phyloP scores from a whole-genome alignment of 306 rosid genomes.

The Fragaria nilgerrensis region DNA sequence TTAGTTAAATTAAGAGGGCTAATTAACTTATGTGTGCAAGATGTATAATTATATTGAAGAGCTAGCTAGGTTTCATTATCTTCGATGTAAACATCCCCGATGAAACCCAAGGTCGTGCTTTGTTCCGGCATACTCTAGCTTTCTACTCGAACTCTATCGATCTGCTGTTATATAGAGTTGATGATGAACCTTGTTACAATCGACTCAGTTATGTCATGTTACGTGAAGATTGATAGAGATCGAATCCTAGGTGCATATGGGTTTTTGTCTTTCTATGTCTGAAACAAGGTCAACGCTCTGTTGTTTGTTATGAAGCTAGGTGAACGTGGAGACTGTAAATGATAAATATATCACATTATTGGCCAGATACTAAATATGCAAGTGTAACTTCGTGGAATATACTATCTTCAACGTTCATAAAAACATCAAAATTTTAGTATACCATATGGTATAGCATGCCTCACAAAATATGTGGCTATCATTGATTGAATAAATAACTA shows the following conservation, averaged over 20 bases:
- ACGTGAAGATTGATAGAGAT: neutral
- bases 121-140: slow-evolving; percentile 19
- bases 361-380: no score
- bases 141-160: slow-evolving; percentile 1
- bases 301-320: neutral
- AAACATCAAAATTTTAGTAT: no score
- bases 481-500: no score
- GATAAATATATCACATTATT: no score
- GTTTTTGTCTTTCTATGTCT: neutral
- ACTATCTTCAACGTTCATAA: no score
- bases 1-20: neutral
- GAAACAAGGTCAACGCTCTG: neutral
- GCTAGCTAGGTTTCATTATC: neutral
- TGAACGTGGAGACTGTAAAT: no score
- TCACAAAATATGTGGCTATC: no score
- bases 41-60: neutral
- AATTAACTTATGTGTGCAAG: neutral
- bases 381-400: no score
- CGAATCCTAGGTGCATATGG: neutral
- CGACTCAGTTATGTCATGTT: slow-evolving; percentile 6
- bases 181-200: slow-evolving; percentile 18
- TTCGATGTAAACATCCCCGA: slow-evolving; percentile 36
- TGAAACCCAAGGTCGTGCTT: slow-evolving; percentile 36
- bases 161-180: neutral
- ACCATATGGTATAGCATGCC: no score